Conservation (phyloP, 1,284 basidiomycete species). For the Malassezia japonica region DNA sequence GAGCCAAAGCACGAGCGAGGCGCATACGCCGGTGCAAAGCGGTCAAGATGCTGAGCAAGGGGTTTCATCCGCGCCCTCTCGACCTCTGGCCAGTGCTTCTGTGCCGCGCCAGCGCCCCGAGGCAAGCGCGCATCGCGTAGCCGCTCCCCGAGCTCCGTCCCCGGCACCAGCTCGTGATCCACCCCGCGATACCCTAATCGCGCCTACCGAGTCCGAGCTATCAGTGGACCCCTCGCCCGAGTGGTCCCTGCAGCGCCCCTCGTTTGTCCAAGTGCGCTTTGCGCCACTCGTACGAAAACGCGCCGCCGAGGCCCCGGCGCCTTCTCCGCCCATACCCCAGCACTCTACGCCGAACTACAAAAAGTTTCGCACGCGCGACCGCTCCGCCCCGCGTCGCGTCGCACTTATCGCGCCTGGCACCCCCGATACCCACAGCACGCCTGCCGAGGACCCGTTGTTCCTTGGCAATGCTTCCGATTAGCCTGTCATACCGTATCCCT, state of each 20-base stretch:
- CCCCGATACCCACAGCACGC: background rate
- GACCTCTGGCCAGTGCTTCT: no score
- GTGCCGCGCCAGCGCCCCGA: no score
- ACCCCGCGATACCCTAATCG: no score
- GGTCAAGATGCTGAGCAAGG: no score
- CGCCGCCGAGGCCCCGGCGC: background rate
- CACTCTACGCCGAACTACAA: conserved; percentile 1
- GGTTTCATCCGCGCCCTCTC: no score
- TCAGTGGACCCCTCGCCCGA: background rate
- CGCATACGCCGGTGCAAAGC: no score
- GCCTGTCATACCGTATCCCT: background rate
- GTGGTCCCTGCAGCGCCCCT: background rate
- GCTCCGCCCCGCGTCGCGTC: background rate
- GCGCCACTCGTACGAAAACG: conserved; percentile 2
- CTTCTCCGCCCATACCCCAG: no score
- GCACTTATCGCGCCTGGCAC: background rate
- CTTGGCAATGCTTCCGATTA: background rate
- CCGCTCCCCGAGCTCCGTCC: no score
- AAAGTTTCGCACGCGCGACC: background rate
- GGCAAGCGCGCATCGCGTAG: no score
- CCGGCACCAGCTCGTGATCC: no score
- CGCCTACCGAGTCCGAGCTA: no score
- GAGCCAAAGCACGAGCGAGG: no score
- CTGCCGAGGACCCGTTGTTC: background rate
- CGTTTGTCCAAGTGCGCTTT: conserved; percentile 7